Percentiles rank a stretch among this genome's conserved stretches.
Conservation (phyloP, 78 protist genomes). For the Blattamonas nauphoetae region DNA sequence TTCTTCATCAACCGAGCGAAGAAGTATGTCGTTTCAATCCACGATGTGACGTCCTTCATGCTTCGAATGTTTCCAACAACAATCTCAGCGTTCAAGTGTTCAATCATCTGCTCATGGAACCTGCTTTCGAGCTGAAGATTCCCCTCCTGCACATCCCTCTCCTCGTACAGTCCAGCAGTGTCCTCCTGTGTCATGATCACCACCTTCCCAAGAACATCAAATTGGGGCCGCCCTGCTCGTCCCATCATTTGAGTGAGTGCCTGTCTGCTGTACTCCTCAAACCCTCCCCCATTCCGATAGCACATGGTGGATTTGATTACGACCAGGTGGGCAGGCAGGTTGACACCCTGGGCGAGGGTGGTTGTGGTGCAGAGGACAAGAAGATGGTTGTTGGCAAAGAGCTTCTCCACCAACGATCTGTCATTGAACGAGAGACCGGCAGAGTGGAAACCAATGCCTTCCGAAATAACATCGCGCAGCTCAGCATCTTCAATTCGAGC, state of each 20-base stretch:
- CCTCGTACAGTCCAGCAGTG: neutral
- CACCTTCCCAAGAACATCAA: neutral
- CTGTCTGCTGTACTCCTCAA: neutral
- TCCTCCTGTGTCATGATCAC: conserved; percentile 13
- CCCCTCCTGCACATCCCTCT: neutral
- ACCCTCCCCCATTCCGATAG: conserved; percentile 7
- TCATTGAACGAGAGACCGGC: conserved; percentile 28
- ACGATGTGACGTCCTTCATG: conserved; percentile 18
- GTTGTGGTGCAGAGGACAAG: conserved; percentile 34
- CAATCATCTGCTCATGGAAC: conserved; percentile 13
- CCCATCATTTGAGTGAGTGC: conserved; percentile 32
- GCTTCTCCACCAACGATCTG: conserved; percentile 16
- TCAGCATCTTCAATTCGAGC: neutral
- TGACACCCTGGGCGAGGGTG: conserved; percentile 51
- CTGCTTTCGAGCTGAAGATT: conserved; percentile 12
- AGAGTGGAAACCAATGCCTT: conserved; percentile 40
- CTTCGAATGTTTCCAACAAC: conserved; percentile 17
- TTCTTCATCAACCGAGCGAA: conserved; percentile 15
- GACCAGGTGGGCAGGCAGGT: conserved; percentile 52
- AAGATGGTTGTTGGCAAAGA: neutral
- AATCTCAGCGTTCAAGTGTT: conserved; percentile 54
- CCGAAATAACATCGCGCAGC: neutral
- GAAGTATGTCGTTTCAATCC: conserved; percentile 45
- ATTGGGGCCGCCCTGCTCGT: conserved; percentile 38
- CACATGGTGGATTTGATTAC: conserved; percentile 32